Conservation (phyloP, 176 grass and related monocot genomes). For the Eragrostis nindensis region DNA sequence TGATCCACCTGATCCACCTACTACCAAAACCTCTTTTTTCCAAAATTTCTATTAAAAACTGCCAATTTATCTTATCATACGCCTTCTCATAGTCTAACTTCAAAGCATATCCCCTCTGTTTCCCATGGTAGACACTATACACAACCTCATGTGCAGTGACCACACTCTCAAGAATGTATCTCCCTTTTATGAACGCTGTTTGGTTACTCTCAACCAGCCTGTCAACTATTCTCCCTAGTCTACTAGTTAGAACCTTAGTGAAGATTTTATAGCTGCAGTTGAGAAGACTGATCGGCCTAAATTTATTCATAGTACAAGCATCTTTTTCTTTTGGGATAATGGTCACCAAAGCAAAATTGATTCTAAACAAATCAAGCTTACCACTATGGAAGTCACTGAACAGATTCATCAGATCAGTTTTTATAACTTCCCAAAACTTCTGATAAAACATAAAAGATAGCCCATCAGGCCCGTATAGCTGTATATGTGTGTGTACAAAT, state of each 20-base stretch:
- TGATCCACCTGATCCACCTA: too few relatives aligned
- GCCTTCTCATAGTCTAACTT: too few relatives aligned
- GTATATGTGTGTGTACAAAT: too few relatives aligned
- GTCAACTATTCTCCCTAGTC: not conserved
- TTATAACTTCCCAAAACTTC: not conserved
- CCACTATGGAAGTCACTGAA: not conserved
- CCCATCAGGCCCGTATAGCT: too few relatives aligned
- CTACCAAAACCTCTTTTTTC: too few relatives aligned
- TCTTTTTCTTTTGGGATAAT: not conserved
- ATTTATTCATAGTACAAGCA: not conserved
- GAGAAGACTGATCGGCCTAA: not conserved
- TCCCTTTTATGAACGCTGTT: too few relatives aligned
- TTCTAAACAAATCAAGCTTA: not conserved
- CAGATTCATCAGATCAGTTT: not conserved
- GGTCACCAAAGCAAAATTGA: not conserved
- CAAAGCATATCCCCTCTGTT: too few relatives aligned
- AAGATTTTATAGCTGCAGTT: not conserved
- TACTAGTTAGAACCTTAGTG: not conserved
- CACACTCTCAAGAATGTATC: too few relatives aligned
- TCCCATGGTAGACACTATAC: too few relatives aligned
- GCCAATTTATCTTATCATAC: too few relatives aligned
- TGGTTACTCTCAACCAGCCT: not conserved
- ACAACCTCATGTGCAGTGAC: too few relatives aligned
- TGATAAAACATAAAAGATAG: not conserved
- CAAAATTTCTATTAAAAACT: too few relatives aligned